These are phyloP conservation scores for Fragosphaeria purpurea DNA, from an alignment of 2,329 filamentous ascomycete species.

Conservation along the genomic window DNA sequence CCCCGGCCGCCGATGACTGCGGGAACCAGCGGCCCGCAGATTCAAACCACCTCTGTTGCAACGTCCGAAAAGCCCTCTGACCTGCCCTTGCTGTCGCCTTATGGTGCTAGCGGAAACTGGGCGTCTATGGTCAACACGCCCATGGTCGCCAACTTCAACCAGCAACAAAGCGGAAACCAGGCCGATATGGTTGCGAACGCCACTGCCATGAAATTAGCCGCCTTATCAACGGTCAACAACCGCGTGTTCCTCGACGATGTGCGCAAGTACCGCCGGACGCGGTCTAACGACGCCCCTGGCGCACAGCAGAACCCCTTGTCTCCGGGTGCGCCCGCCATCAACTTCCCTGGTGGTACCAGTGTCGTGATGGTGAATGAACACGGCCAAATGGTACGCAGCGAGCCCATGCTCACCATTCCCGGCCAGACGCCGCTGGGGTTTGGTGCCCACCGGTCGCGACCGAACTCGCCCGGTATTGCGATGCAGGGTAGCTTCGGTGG, in stretches of 20 bases:
- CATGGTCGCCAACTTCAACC: conserved; percentile 77
- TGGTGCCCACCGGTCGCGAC: conserved; percentile 67
- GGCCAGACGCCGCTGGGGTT: conserved; percentile 43
- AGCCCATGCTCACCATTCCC: conserved; percentile 76
- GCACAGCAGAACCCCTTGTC: conserved; percentile 52
- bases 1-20: conserved; percentile 61
- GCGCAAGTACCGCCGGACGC: conserved; percentile 84
- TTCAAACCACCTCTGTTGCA: conserved; percentile 76
- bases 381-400: conserved; percentile 74
- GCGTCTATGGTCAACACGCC: conserved; percentile 97
- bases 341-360: conserved; percentile 59
- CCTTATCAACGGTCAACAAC: conserved; percentile 95
- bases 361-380: conserved; percentile 93
- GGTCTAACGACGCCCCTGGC: conserved; percentile 73
- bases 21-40: conserved; percentile 41
- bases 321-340: conserved; percentile 51
- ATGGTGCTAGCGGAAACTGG: conserved; percentile 81
- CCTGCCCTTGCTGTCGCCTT: conserved; percentile 78
- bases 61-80: conserved; percentile 63
- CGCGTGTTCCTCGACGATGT: conserved; percentile 94
- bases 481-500: conserved; percentile 58
- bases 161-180: conserved; percentile 51
- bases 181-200: conserved; percentile 98
- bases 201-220: conserved; percentile 96
- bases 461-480: conserved; percentile 78